Base-by-base conservation (phyloP, 176 grass and related monocot genomes). In the Oryza punctata region DNA sequence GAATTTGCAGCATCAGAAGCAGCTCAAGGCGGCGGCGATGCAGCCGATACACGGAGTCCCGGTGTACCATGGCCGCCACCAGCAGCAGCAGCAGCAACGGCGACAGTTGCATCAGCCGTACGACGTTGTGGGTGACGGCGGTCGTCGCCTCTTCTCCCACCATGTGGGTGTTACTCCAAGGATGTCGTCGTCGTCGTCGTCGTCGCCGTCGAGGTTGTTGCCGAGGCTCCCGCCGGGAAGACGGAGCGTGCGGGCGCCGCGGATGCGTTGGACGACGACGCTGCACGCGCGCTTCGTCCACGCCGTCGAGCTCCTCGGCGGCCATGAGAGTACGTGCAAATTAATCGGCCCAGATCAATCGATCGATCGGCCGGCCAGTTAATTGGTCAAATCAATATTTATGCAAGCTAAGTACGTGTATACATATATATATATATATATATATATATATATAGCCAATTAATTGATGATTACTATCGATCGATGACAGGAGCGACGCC, bases 261-360 rank as follows among this genome's bases (percentile, higher is more conserved):
- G 83, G 66, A 85, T 85, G 83, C 65, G 83, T 25, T 85, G 83
- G 83, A 85, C 83, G 66, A 78, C 83, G 74, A 78, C 75, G 35
- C 83, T 85, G 19, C 83, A 85, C 46, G 23, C 83, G 63, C 83
- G 83, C 8, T 85, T 85, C 49, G 75, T 85, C 41, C 83, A 85
- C 28, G 83, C 83, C 35, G 83, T 85, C 11, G 67, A 85, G 75
- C 73, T 85, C 32, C 46, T 85, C 25, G 83, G 83, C 35, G 83
- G 83, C 0, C 83, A 85, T 43, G 83, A 78, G 66, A 85, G 83
- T 85, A 85, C 26, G 75, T 32, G 19, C 1, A 3, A 61, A 61
- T 23, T 61, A 61, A 61, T 61, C 13, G 3, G 3, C 12, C 12
- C 13, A 14, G 13, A 14, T 47, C 21, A 23, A 60, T 23, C 21